A percentile compares a stretch with the other conserved stretches of the same genome.
Evolutionary conservation across 148 eudicot species (phyloP).

Genomic region (Limonium bicolor): DNA sequence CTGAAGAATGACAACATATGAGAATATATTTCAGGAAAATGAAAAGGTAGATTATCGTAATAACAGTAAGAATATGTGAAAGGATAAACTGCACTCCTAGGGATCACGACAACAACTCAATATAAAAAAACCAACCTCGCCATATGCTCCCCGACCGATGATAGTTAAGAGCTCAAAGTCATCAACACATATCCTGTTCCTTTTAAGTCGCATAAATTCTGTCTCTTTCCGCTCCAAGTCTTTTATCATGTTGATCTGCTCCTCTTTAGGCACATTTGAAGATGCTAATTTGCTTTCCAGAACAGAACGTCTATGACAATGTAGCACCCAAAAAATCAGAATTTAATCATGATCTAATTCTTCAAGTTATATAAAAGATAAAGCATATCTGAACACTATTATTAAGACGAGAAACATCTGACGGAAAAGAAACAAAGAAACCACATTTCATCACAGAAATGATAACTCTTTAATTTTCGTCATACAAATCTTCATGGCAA

Average conservation of each 20-base stretch:
- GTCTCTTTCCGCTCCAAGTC: conserved; percentile 94
- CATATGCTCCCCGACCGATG: conserved; percentile 94
- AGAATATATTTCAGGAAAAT: conserved; percentile 1
- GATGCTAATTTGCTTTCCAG: conserved; percentile 78
- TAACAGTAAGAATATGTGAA: background rate
- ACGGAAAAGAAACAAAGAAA: too few relatives aligned
- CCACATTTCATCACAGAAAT: too few relatives aligned
- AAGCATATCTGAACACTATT: too few relatives aligned
- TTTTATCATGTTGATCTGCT: conserved; percentile 69
- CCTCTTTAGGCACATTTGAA: conserved; percentile 91
- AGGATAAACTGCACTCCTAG: background rate
- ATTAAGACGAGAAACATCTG: too few relatives aligned
- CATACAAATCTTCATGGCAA: too few relatives aligned
- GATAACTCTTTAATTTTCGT: too few relatives aligned
- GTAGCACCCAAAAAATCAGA: too few relatives aligned
- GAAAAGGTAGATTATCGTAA: too few relatives aligned
- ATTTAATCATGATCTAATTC: too few relatives aligned
- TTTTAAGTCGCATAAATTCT: conserved; percentile 80
- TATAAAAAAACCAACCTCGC: conserved; percentile 55
- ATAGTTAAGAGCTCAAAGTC: conserved; percentile 88
- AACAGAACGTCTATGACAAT: conserved; percentile 74
- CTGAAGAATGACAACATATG: conserved; percentile 23
- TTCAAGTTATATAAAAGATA: too few relatives aligned
- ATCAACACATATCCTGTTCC: conserved; percentile 86
- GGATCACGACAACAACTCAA: background rate